phyloP scores from a whole-genome alignment of 305 asterid species.

The Rubia peregrina region DNA sequence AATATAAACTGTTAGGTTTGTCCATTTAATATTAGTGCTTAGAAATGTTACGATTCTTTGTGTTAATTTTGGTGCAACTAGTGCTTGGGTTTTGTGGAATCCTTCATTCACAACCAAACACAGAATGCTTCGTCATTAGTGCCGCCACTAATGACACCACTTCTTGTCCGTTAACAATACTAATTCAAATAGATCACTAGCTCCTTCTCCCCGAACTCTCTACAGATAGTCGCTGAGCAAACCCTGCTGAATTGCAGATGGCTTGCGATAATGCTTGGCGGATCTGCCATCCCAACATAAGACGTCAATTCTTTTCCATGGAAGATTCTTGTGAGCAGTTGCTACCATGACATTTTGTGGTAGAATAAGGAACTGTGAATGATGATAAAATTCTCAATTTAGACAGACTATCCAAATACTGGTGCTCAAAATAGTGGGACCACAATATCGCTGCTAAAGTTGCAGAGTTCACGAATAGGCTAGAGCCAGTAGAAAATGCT shows the following conservation, averaged over 20 bases:
- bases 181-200: background rate
- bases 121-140: conserved; percentile 7
- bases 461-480: no score
- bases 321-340: conserved; percentile 77
- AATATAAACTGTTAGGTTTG: no score
- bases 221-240: conserved; percentile 36
- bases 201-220: conserved; percentile 18
- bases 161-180: background rate
- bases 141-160: conserved; percentile 20
- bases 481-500: no score
- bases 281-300: conserved; percentile 91
- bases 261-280: conserved; percentile 83
- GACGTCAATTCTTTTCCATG: conserved; percentile 76
- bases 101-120: conserved; percentile 22
- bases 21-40: no score
- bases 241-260: conserved; percentile 42
- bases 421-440: no score
- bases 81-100: background rate
- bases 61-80: background rate
- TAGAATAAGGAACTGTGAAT: no score
- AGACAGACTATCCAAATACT: no score
- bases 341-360: no score
- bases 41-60: no score
- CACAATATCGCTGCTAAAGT: no score
- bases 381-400: no score